Conservation (phyloP, 1,284 basidiomycete genomes). For the Fomitopsis schrenkii region DNA sequence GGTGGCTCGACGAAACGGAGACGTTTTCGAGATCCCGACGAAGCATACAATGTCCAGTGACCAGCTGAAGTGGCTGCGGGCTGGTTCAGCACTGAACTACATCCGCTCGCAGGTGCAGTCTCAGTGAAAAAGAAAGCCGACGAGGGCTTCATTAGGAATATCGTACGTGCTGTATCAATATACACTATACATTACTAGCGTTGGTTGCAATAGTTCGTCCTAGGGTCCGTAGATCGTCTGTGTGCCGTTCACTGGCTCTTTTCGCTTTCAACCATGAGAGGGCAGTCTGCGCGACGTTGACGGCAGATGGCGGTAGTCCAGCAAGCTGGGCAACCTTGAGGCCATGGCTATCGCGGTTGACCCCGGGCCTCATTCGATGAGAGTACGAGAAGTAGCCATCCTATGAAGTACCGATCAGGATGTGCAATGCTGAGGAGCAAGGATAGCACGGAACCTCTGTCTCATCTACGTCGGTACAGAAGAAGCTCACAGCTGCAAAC, state of each 20-base stretch:
- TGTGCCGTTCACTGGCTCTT: slow-evolving; percentile 14
- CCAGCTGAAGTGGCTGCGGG: slow-evolving; percentile 83
- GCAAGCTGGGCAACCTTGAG: slow-evolving; percentile 88
- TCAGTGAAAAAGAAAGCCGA: slow-evolving; percentile 13
- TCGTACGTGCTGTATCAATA: slow-evolving; percentile 4
- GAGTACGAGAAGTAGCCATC: slow-evolving; percentile 79
- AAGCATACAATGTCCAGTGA: slow-evolving; percentile 88
- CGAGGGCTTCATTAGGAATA: not conserved
- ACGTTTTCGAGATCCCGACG: slow-evolving; percentile 64
- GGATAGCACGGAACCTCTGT: slow-evolving; percentile 45
- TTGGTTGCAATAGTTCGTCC: slow-evolving; percentile 25
- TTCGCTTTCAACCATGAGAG: slow-evolving; percentile 36
- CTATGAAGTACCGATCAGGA: slow-evolving; percentile 31
- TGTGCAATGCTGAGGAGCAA: not conserved
- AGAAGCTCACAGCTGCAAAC: slow-evolving; percentile 73
- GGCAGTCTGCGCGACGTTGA: slow-evolving; percentile 54
- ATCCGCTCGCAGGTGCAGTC: slow-evolving; percentile 53
- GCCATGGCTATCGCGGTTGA: slow-evolving; percentile 91
- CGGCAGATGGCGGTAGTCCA: slow-evolving; percentile 70
- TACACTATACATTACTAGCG: slow-evolving; percentile 3
- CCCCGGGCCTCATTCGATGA: slow-evolving; percentile 76
- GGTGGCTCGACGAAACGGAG: slow-evolving; percentile 68
- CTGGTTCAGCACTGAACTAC: slow-evolving; percentile 85
- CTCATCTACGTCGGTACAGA: slow-evolving; percentile 85
- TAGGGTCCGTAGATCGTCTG: slow-evolving; percentile 23